These are phyloP conservation scores for Penicillium sp. DNA, from an alignment of 2,329 filamentous ascomycete genomes.

Conservation along the genomic window DNA sequence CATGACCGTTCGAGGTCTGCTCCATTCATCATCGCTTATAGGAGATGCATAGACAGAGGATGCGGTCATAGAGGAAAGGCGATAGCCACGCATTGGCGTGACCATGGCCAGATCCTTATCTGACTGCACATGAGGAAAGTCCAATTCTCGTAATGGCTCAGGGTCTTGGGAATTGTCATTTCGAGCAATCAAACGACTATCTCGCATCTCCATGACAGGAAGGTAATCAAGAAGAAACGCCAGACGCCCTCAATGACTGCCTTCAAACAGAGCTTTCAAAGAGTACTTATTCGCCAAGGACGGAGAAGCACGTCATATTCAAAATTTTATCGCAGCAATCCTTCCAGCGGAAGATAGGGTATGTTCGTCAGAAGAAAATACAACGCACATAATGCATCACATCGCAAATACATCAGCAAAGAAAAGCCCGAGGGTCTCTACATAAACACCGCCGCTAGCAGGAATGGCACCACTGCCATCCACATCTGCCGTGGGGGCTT, in stretches of 20 bases:
- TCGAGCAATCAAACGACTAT: no score
- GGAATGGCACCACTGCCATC: constrained; percentile 29
- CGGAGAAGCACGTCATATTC: neutral
- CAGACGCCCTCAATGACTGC: neutral
- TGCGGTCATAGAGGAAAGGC: no score
- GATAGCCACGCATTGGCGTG: no score
- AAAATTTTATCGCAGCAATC: neutral
- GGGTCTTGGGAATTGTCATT: no score
- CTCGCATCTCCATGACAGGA: no score
- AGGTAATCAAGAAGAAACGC: neutral
- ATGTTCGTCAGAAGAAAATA: neutral
- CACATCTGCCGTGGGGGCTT: constrained; percentile 19
- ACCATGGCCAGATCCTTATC: no score
- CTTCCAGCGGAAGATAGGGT: neutral
- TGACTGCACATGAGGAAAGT: no score
- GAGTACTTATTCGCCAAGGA: neutral
- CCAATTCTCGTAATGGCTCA: no score
- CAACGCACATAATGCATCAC: neutral
- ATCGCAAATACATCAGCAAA: neutral
- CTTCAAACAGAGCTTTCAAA: neutral
- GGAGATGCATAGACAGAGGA: no score
- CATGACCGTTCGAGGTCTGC: no score
- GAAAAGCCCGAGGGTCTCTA: neutral
- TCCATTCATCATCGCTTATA: no score
- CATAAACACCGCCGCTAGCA: constrained; percentile 26